Evolutionary conservation across 352 stramenopile genomes (phyloP), one percentile per base, ranked within the genome.

Genomic region (Globisporangium orthogonon): DNA sequence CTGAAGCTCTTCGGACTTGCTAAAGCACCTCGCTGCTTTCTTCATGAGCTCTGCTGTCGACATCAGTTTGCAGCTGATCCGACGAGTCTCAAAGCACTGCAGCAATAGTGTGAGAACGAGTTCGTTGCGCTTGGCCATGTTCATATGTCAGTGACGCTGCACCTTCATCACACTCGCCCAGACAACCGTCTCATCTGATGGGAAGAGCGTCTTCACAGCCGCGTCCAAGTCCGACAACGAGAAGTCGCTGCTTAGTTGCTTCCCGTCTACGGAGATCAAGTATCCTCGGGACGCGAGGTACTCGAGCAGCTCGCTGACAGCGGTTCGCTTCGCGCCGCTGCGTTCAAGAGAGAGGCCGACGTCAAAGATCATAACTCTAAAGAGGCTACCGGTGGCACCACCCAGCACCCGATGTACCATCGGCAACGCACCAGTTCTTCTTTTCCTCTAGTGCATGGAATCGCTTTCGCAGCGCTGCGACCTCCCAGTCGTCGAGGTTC

Each of bases 401-500:
- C 6, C 33, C 33, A 37, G 33, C 33, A 37, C 33, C 33, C 10
- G 6, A 37, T 11, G 6, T 37, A 5, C 33, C 1, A 2, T 7
- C 41, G 1, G 14, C 18, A 15, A 33, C 59, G n/a, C 29, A 84
- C 74, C 60, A 61, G 49, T 77, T 72, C 15, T 67, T 71, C 31
- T 61, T 64, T 17, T 69, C 56, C 65, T 88, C 76, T 3, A 86
- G 50, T 1, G 52, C 60, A 23, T 70, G 67, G 31, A 88, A 91
- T 37, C 67, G 30, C 49, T 83, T 87, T 28, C 77, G 72, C 1
- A 89, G 58, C 15, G 63, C 60, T 52, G 67, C 64, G 1, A 78
- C 9, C 51, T 89, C 81, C 74, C 77, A 89, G 11, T 75, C 69
- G 61, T 80, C 61, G 9, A 87, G 58, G 4, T 58, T 53, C 9